These are phyloP conservation scores for Penicillium canariense DNA, from an alignment of 495 filamentous ascomycete species.

Conservation along the genomic window DNA sequence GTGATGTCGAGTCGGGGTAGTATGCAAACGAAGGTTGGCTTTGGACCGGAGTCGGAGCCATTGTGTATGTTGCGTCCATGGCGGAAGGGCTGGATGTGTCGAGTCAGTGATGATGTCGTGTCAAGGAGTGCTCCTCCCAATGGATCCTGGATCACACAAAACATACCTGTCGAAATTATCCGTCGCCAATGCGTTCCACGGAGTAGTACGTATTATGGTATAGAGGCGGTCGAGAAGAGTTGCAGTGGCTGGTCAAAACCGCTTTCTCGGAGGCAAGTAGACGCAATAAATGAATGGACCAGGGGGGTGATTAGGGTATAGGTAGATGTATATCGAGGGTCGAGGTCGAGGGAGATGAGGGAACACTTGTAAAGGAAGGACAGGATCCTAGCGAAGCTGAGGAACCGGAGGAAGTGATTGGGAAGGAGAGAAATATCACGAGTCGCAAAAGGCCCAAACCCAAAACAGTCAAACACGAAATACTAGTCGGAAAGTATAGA, in stretches of 20 bases:
- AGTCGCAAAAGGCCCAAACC: constrained; percentile 26
- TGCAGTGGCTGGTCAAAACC: neutral
- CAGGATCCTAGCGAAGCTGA: constrained; percentile 31
- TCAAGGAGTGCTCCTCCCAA: neutral
- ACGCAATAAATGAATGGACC: constrained; percentile 33
- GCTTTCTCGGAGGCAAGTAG: constrained; percentile 18
- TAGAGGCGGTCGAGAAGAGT: neutral
- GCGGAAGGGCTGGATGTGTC: constrained; percentile 9
- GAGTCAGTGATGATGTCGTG: neutral
- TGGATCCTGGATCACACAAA: neutral
- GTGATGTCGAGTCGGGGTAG: constrained; percentile 75
- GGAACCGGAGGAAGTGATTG: constrained; percentile 29
- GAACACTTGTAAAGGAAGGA: constrained; percentile 28
- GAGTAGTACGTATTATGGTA: neutral
- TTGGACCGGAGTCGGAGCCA: constrained; percentile 51
- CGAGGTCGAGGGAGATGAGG: neutral
- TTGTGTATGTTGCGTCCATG: constrained; percentile 59
- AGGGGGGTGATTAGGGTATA: constrained; percentile 20
- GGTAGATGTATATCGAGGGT: neutral
- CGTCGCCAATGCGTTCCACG: neutral
- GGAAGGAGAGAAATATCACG: constrained; percentile 29
- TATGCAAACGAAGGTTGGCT: constrained; percentile 86
- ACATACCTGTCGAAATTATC: neutral
- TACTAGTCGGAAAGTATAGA: constrained; percentile 23
- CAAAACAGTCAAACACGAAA: constrained; percentile 26